A percentile compares a stretch with the other conserved stretches of the same genome.
Conservation (phyloP, 371 early-diverging fungal species). For the Phascolomyces articulosus region DNA sequence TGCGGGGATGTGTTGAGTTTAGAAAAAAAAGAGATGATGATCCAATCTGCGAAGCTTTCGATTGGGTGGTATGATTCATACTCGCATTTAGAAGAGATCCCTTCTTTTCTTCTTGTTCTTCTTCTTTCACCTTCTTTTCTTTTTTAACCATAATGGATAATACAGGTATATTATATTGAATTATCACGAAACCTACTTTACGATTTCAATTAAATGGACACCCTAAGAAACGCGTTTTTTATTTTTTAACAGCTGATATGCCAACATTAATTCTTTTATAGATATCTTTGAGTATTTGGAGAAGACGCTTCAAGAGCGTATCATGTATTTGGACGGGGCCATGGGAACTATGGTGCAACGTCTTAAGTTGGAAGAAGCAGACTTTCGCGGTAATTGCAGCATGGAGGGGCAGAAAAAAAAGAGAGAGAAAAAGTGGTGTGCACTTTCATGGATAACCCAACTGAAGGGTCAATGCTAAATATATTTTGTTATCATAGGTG, state of each 20-base stretch:
- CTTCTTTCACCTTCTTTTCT: not conserved
- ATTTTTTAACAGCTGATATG: not conserved
- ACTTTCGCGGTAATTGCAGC: constrained; percentile 84
- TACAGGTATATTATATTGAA: no score
- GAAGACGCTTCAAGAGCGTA: constrained; percentile 75
- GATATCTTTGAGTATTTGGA: constrained; percentile 72
- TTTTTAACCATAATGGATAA: not conserved
- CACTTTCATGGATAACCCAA: no score
- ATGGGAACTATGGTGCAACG: constrained; percentile 96
- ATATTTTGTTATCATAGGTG: constrained; percentile 39
- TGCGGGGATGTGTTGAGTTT: no score
- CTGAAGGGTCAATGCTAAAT: no score
- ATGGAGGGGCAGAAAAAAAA: no score
- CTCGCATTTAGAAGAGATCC: not conserved
- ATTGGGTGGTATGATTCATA: no score
- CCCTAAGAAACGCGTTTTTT: no score
- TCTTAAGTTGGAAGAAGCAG: constrained; percentile 77
- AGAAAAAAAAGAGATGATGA: no score
- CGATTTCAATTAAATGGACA: not conserved
- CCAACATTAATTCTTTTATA: not conserved
- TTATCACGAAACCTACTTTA: no score
- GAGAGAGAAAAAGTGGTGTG: no score
- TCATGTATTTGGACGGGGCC: constrained; percentile 93
- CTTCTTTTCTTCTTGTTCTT: not conserved
- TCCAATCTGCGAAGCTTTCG: no score